Conservation (phyloP, 2,329 filamentous ascomycete species). For the Cladosporium sp. region DNA sequence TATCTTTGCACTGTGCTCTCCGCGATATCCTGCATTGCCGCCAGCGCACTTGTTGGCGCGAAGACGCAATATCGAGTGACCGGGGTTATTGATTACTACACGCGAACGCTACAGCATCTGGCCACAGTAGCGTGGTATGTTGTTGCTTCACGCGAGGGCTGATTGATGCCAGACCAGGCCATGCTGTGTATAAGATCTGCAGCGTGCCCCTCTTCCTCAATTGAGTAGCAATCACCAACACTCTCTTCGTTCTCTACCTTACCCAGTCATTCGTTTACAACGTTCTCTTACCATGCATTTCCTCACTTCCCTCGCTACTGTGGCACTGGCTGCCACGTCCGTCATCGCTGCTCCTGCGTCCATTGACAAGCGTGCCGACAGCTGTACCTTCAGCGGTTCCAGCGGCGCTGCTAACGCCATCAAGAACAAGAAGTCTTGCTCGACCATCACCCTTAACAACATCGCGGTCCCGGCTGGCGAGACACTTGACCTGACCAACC, state of each 20-base stretch:
- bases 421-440: constrained; percentile 28
- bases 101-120: neutral
- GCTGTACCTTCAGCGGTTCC: constrained; percentile 31
- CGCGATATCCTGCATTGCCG: neutral
- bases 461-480: constrained; percentile 35
- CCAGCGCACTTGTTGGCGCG: neutral
- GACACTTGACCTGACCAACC: constrained; percentile 35
- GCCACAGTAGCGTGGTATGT: neutral
- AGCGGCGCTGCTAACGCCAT: constrained; percentile 21
- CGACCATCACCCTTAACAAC: constrained; percentile 35
- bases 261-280: constrained; percentile 11
- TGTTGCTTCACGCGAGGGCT: neutral
- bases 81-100: neutral
- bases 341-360: constrained; percentile 9
- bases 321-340: constrained; percentile 12
- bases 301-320: constrained; percentile 10
- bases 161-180: neutral
- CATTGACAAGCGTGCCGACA: constrained; percentile 18
- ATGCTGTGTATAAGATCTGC: constrained; percentile 2
- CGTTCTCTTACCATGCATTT: constrained; percentile 1
- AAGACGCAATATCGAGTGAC: neutral
- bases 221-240: neutral
- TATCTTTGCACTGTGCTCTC: neutral
- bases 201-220: neutral
- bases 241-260: constrained; percentile 1